Evolutionary conservation across 441 rosid genomes (phyloP).

Genomic region (Theobroma grandiflorum): DNA sequence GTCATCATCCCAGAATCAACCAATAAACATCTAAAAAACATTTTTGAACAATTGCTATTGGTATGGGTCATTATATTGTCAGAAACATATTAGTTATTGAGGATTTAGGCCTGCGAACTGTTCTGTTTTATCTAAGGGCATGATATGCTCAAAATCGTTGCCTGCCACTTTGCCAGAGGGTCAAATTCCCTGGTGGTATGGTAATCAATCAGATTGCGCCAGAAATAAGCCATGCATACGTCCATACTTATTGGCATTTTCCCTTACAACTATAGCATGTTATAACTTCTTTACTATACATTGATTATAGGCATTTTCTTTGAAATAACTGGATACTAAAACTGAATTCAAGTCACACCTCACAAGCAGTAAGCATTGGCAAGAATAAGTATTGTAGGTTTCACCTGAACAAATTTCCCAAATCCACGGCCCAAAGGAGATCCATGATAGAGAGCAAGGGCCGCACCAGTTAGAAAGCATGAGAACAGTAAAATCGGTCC

Average conservation of each 20-base stretch:
- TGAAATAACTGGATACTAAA: not conserved
- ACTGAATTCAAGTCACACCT: not conserved
- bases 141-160: not conserved
- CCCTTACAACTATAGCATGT: not conserved
- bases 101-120: not conserved
- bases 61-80: not conserved
- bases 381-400: not conserved
- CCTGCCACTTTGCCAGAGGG: not conserved
- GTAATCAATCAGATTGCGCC: not conserved
- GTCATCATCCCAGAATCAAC: not conserved
- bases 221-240: not conserved
- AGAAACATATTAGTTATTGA: not conserved
- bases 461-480: conserved; percentile 72
- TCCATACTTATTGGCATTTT: not conserved
- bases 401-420: conserved; percentile 92
- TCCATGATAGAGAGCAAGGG: conserved; percentile 88
- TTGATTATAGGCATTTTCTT: conserved; percentile 15
- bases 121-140: not conserved
- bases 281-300: not conserved
- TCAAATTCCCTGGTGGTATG: not conserved
- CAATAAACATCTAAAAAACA: not conserved
- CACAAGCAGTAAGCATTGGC: not conserved
- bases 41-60: not conserved
- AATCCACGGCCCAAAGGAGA: conserved; percentile 86
- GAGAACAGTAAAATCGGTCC: conserved; percentile 80